These are phyloP conservation scores for Pterulicium gracile DNA, from an alignment of 1,284 basidiomycete genomes.

Conservation along the genomic window DNA sequence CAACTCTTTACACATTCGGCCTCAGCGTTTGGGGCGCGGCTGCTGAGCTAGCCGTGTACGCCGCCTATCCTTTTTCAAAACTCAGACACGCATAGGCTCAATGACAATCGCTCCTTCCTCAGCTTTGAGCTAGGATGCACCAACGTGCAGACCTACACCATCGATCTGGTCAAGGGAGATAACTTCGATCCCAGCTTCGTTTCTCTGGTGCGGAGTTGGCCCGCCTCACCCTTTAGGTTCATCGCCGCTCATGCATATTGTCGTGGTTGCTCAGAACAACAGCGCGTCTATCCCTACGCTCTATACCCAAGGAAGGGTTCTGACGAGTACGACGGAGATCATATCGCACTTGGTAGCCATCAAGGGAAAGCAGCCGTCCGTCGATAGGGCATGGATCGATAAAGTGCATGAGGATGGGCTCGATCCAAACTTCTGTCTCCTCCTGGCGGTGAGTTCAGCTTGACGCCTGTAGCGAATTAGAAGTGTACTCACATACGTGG, in stretches of 20 bases:
- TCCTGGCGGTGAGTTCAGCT: conserved; percentile 30
- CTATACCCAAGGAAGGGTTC: conserved; percentile 29
- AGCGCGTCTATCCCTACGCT: conserved; percentile 46
- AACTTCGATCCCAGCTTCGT: conserved; percentile 55
- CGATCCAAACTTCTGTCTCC: conserved; percentile 47
- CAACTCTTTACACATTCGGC: conserved; percentile 31
- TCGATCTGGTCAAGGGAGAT: conserved; percentile 40
- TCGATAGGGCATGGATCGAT: conserved; percentile 26
- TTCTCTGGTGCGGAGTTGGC: conserved; percentile 27
- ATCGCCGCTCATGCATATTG: too few species aligned
- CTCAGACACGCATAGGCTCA: too few species aligned
- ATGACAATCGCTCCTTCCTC: background rate
- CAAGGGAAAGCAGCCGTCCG: conserved; percentile 27
- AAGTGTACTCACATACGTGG: background rate
- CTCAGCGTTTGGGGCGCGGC: conserved; percentile 35
- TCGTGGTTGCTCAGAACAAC: conserved; percentile 31
- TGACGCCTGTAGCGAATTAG: background rate
- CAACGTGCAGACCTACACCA: conserved; percentile 23
- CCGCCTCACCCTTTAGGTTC: background rate
- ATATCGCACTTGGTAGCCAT: conserved; percentile 35
- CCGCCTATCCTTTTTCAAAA: background rate
- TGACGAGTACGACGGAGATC: conserved; percentile 37
- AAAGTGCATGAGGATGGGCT: conserved; percentile 41
- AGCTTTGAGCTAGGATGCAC: conserved; percentile 31
- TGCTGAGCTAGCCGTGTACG: conserved; percentile 39